Percentiles rank a stretch among this genome's conserved stretches.
Evolutionary conservation across 2,329 filamentous ascomycete species (phyloP).

Genomic region (Botryotinia convoluta): DNA sequence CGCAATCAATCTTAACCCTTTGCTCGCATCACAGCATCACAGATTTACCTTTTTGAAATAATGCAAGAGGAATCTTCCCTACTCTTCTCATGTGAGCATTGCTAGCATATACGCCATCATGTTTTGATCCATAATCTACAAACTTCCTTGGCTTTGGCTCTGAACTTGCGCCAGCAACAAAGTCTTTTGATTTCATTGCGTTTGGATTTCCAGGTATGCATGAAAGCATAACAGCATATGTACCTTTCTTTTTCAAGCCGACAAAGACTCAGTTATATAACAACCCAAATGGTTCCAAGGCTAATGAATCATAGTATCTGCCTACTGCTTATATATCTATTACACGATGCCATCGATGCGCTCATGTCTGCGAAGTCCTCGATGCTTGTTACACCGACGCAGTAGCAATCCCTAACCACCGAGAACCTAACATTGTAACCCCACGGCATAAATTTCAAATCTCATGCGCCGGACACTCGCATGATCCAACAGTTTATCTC

Average conservation of each 20-base stretch:
- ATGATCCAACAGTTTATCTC: fast-evolving
- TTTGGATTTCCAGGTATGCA: background rate
- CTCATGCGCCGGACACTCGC: background rate
- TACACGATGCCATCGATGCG: background rate
- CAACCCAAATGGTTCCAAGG: background rate
- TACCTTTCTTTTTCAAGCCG: background rate
- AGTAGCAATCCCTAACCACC: background rate
- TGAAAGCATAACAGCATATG: background rate
- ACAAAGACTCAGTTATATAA: background rate
- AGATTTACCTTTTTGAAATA: background rate
- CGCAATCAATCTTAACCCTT: background rate
- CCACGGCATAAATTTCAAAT: background rate
- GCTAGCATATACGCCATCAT: background rate
- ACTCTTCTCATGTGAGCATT: background rate
- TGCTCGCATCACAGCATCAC: background rate
- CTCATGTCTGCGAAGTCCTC: background rate
- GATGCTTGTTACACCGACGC: background rate
- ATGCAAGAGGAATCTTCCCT: background rate
- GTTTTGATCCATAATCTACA: background rate
- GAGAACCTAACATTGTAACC: background rate
- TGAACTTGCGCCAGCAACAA: background rate
- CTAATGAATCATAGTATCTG: background rate
- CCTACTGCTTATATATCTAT: background rate
- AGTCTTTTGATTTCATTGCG: background rate
- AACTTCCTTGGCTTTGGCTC: background rate